These are phyloP conservation scores for Boletus rufocinnamomeus DNA, from an alignment of 768 basidiomycete species.

Conservation along the genomic window DNA sequence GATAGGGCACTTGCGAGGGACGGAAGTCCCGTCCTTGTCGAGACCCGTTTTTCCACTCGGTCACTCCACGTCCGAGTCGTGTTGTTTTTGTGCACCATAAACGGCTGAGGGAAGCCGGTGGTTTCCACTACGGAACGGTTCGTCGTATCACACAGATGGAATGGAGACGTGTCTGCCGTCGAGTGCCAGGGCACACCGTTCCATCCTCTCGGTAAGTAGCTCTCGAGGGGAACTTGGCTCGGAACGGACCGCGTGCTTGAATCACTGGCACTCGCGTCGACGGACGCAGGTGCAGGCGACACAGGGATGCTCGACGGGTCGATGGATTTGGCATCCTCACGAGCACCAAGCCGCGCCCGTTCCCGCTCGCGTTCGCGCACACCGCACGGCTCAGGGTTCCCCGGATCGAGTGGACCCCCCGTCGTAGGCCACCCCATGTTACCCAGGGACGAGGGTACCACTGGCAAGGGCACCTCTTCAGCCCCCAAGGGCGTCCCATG, in stretches of 20 bases:
- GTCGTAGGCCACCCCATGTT: constrained; percentile 23
- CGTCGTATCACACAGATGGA: not conserved
- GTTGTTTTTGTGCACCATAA: not conserved
- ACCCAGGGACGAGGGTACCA: not conserved
- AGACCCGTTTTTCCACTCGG: not conserved
- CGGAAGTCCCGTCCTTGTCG: constrained; percentile 12
- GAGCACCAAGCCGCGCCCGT: not conserved
- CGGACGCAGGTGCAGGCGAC: not conserved
- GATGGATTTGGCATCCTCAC: not conserved
- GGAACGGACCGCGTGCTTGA: not conserved
- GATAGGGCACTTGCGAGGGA: constrained; percentile 22
- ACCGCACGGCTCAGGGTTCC: constrained; percentile 19
- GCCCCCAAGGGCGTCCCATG: not conserved
- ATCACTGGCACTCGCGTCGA: not conserved
- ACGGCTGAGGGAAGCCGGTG: not conserved
- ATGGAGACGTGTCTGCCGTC: constrained; percentile 1
- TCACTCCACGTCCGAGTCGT: not conserved
- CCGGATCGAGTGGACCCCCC: constrained; percentile 31
- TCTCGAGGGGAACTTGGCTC: not conserved
- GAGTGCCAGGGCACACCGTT: not conserved
- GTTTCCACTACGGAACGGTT: not conserved
- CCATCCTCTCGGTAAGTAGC: constrained; percentile 6
- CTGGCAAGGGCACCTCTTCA: not conserved
- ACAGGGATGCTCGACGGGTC: not conserved
- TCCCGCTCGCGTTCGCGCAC: constrained; percentile 7